phyloP scores from a whole-genome alignment of 495 filamentous ascomycete genomes.

The Lichina pygmaea region DNA sequence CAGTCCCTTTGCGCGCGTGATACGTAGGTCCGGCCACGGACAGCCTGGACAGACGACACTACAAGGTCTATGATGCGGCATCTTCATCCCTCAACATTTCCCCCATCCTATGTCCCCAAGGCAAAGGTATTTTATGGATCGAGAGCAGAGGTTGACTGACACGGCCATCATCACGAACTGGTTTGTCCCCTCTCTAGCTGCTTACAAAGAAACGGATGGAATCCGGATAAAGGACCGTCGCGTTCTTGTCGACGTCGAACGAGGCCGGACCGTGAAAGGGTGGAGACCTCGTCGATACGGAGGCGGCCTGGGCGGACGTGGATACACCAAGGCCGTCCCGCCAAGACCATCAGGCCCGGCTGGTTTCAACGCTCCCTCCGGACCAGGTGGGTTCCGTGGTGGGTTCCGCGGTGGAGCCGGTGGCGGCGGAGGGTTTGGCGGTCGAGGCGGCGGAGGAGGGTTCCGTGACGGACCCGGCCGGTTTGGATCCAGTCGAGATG shows the following conservation, averaged over 20 bases:
- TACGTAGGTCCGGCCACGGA: no score
- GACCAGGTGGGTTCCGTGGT: constrained; percentile 38
- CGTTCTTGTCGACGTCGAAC: constrained; percentile 86
- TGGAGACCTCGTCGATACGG: constrained; percentile 87
- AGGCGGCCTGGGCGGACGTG: constrained; percentile 74
- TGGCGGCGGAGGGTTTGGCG: constrained; percentile 7
- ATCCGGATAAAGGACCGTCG: constrained; percentile 78
- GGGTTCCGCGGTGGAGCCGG: constrained; percentile 35
- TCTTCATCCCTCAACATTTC: background rate
- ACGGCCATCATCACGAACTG: constrained; percentile 2
- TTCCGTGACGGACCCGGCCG: constrained; percentile 19
- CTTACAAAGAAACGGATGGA: constrained; percentile 72
- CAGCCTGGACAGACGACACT: no score
- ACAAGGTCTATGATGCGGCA: background rate
- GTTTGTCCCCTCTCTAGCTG: constrained; percentile 20
- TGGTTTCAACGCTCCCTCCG: constrained; percentile 29
- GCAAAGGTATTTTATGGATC: background rate
- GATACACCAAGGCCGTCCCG: constrained; percentile 65
- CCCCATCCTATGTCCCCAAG: background rate
- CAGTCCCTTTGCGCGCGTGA: constrained; percentile 4
- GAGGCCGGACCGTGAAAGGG: constrained; percentile 77
- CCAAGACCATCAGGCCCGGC: constrained; percentile 38
- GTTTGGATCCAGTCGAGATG: constrained; percentile 13
- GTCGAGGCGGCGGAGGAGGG: constrained; percentile 22
- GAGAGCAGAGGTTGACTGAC: constrained; percentile 11